Base-by-base conservation (phyloP, 192 early-diverging fungal genomes). In the Chytriomyces hyalinus region DNA sequence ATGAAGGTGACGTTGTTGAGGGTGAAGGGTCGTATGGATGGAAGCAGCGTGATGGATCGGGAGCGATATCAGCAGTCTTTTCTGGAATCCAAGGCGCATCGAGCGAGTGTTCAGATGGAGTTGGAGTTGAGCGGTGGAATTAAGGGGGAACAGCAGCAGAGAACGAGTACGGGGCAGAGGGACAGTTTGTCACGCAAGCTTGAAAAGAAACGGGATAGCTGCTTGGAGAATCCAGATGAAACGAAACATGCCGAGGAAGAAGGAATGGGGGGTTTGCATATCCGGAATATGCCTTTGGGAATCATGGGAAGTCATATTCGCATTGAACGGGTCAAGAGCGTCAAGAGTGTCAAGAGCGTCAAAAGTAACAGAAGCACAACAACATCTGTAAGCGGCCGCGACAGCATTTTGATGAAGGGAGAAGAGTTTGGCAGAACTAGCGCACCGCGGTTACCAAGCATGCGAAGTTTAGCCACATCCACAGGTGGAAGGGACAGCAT, bases 1-100 rank as follows among this genome's bases (percentile, higher is more conserved):
- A 80, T 70, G 57, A 70, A 73, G 75, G 80, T 69, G 50, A 76
- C 15, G 36, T 26, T 0, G 6, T 24, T 51, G 20, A 26, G 17
- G 9, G 24, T 17, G 64, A 77, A 44, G 53, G 53, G 53, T 20
- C 53, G 20, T 1, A 13, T 57, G 15, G 53, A 57, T 20, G 53
- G 53, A 13, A 57, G 53, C 53, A 57, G 53, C 53, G 53, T 57
- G 13, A n/a, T 57, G 53, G 53, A 57, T 20, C 53, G 53, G 15
- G 53, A 57, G 20, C 13, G 20, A 20, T 57, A 57, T 20, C 53
- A n/a, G 15, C 53, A 57, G 53, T 57, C 53, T 2, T 20, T 13
- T 20, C 53, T 57, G 15, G 53, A 57, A 20, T 13, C 53, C 2
- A 13, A 20, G 15, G 53, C 53, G 53, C 53, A 57, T 20, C 53